phyloP scores from a whole-genome alignment of 2,329 filamentous ascomycete genomes.

The Pyrenophora teres region DNA sequence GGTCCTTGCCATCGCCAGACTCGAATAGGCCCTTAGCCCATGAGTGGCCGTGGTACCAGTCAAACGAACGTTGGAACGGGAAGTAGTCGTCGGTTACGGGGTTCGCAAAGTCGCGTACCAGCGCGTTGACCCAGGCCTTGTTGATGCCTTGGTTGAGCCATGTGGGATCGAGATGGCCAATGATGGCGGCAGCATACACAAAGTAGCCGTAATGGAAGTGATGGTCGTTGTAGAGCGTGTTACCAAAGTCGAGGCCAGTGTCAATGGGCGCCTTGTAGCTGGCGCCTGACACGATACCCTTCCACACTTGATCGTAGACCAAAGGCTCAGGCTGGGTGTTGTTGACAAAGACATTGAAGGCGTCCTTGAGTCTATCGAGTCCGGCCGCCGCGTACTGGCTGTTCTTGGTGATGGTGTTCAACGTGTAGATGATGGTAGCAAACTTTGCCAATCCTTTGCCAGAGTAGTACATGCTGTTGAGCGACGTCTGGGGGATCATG shows the following conservation, averaged over 20 bases:
- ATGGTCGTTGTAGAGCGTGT: slow-evolving; percentile 77
- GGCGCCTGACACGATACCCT: slow-evolving; percentile 79
- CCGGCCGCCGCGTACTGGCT: slow-evolving; percentile 59
- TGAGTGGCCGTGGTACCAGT: slow-evolving; percentile 91
- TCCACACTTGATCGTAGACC: slow-evolving; percentile 69
- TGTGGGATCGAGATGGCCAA: slow-evolving; percentile 75
- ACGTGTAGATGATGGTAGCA: slow-evolving; percentile 52
- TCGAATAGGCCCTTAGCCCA: slow-evolving; percentile 87
- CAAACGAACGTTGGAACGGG: slow-evolving; percentile 74
- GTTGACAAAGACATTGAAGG: slow-evolving; percentile 55
- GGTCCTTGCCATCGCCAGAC: slow-evolving; percentile 76
- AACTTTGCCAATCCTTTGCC: slow-evolving; percentile 60
- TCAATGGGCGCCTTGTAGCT: slow-evolving; percentile 55
- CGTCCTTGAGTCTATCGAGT: slow-evolving; percentile 57
- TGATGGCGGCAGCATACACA: slow-evolving; percentile 83
- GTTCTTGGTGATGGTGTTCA: slow-evolving; percentile 64
- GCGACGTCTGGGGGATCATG: slow-evolving; percentile 72
- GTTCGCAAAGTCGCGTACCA: slow-evolving; percentile 85
- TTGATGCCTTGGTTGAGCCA: slow-evolving; percentile 72
- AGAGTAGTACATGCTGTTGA: slow-evolving; percentile 93
- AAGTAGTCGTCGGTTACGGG: slow-evolving; percentile 72
- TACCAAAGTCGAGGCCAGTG: slow-evolving; percentile 81
- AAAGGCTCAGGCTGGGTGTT: slow-evolving; percentile 58
- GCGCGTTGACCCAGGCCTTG: slow-evolving; percentile 77
- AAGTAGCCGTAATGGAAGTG: slow-evolving; percentile 82